phyloP scores from a whole-genome alignment of 768 basidiomycete species.

The Lyophyllum shimeji region DNA sequence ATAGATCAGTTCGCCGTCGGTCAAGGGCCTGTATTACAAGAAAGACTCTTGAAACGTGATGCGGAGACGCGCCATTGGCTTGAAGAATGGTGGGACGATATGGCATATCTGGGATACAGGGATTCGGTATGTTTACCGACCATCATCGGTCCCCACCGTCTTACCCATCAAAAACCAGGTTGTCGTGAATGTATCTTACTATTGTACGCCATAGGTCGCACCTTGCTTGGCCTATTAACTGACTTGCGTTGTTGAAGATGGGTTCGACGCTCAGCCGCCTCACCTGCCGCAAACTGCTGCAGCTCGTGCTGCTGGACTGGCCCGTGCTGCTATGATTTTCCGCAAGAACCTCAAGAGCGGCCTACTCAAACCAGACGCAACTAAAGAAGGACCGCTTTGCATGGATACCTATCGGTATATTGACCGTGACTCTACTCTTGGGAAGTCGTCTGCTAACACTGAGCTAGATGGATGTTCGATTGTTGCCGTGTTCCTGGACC shows the following conservation, averaged over 20 bases:
- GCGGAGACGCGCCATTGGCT: slow-evolving; percentile 75
- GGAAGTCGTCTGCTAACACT: not conserved
- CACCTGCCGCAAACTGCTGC: slow-evolving; percentile 58
- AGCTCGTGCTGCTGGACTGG: slow-evolving; percentile 69
- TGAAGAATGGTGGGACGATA: slow-evolving; percentile 93
- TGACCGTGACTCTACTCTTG: not conserved
- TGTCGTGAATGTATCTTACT: slow-evolving; percentile 92
- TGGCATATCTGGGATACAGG: slow-evolving; percentile 78
- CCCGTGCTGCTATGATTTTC: slow-evolving; percentile 73
- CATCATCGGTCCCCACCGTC: not conserved
- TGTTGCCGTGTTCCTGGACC: slow-evolving; percentile 79
- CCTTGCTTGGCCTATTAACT: not conserved
- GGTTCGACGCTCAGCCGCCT: slow-evolving; percentile 66
- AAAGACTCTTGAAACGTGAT: slow-evolving; percentile 55
- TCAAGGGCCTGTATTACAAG: slow-evolving; percentile 60
- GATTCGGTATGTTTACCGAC: slow-evolving; percentile 60
- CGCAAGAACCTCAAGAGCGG: slow-evolving; percentile 69
- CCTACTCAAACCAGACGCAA: slow-evolving; percentile 58
- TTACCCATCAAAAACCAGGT: slow-evolving; percentile 38
- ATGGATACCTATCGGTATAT: slow-evolving; percentile 84
- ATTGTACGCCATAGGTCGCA: slow-evolving; percentile 52
- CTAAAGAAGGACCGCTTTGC: slow-evolving; percentile 71
- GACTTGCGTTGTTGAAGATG: slow-evolving; percentile 48
- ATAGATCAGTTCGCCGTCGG: slow-evolving; percentile 64
- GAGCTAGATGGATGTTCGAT: slow-evolving; percentile 85